These are phyloP conservation scores for Panicum miliaceum DNA, from an alignment of 176 grass and related monocot species.

Conservation along the genomic window DNA sequence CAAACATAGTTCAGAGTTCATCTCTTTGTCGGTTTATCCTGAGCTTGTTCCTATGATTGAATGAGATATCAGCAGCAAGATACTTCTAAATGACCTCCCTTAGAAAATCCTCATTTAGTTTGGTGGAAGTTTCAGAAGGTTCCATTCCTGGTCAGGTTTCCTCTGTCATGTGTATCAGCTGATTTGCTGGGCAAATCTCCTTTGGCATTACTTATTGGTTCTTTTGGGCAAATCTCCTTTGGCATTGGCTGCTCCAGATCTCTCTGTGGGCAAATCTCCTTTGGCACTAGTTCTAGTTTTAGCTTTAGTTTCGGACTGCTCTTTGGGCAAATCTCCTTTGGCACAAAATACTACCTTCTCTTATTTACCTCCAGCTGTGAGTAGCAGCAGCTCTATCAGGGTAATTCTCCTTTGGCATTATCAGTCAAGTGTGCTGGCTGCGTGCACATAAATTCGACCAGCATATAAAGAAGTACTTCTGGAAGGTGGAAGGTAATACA, in stretches of 20 bases:
- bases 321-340: slow-evolving; percentile 77
- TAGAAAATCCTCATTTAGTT: slow-evolving; percentile 38
- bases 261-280: slow-evolving; percentile 61
- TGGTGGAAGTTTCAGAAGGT: slow-evolving; percentile 22
- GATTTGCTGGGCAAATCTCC: slow-evolving; percentile 81
- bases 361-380: slow-evolving; percentile 50
- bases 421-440: slow-evolving; percentile 29
- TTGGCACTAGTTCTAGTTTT: slow-evolving; percentile 70
- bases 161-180: slow-evolving; percentile 23
- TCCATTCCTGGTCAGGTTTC: background rate
- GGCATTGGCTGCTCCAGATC: slow-evolving; percentile 37
- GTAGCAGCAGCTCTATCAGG: slow-evolving; percentile 33
- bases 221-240: slow-evolving; percentile 77
- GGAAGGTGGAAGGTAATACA: slow-evolving; percentile 34
- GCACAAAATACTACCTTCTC: slow-evolving; percentile 31
- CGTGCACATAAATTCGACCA: slow-evolving; percentile 26
- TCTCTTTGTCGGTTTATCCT: slow-evolving; percentile 21
- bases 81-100: background rate
- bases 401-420: slow-evolving; percentile 54
- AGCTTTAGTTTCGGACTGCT: slow-evolving; percentile 38
- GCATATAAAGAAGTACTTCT: slow-evolving; percentile 31
- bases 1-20: slow-evolving; percentile 33
- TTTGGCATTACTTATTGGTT: slow-evolving; percentile 75
- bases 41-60: slow-evolving; percentile 15
- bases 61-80: slow-evolving; percentile 20